Percentiles rank a stretch among this genome's conserved stretches.
Conservation (phyloP, 2,329 filamentous ascomycete genomes). For the Fusarium solani-melongenae region DNA sequence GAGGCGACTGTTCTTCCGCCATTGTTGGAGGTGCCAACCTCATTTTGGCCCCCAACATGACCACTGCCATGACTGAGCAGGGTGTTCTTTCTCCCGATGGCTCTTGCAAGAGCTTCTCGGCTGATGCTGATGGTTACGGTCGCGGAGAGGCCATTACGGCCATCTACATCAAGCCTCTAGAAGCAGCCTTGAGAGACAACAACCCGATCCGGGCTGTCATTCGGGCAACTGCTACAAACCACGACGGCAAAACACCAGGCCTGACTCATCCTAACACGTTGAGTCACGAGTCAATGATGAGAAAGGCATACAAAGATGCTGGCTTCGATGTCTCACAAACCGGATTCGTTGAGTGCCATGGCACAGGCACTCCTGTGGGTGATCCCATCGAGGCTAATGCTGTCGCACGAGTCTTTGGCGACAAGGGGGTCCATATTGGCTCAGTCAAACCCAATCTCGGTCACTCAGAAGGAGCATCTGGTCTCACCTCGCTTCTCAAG, state of each 20-base stretch:
- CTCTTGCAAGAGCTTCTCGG: constrained; percentile 49
- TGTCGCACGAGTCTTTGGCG: constrained; percentile 46
- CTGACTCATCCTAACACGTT: neutral
- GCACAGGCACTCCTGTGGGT: constrained; percentile 56
- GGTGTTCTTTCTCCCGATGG: constrained; percentile 43
- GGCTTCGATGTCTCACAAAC: neutral
- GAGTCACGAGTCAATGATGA: neutral
- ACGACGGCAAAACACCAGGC: neutral
- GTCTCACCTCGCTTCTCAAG: constrained; percentile 46
- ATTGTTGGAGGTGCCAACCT: constrained; percentile 49
- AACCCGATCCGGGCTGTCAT: constrained; percentile 51
- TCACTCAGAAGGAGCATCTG: constrained; percentile 50
- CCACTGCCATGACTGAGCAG: constrained; percentile 35
- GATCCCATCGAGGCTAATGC: constrained; percentile 55
- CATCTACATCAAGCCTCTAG: constrained; percentile 56
- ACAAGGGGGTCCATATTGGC: constrained; percentile 39
- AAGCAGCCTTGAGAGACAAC: constrained; percentile 56
- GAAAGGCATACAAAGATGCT: neutral
- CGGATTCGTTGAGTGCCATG: constrained; percentile 52
- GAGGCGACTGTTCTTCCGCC: constrained; percentile 42
- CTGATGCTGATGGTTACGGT: constrained; percentile 57
- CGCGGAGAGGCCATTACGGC: constrained; percentile 57
- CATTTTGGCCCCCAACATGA: constrained; percentile 44
- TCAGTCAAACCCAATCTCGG: constrained; percentile 53
- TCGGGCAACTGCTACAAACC: neutral